Evolutionary conservation across 2,329 filamentous ascomycete species (phyloP).

Genomic region (Colletotrichum chlorophyti): DNA sequence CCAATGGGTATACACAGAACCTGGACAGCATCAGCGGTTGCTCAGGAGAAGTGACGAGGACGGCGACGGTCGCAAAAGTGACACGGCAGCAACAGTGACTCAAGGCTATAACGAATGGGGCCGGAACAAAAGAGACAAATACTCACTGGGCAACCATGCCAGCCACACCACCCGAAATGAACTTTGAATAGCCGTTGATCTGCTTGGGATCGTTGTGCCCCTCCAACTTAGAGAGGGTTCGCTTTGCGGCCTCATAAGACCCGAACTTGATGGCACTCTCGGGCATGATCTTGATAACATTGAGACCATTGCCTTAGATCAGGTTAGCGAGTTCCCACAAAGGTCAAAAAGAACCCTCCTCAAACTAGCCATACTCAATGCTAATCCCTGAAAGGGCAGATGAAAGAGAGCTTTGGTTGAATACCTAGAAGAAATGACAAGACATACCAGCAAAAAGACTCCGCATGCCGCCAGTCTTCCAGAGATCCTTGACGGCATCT

Average conservation of each 20-base stretch:
- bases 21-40: slow-evolving; percentile 46
- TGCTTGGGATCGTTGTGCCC: slow-evolving; percentile 82
- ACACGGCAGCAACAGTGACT: neutral
- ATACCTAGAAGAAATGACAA: neutral
- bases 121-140: too few species aligned
- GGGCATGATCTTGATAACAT: slow-evolving; percentile 97
- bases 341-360: too few species aligned
- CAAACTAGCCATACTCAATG: too few species aligned
- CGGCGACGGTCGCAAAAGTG: neutral
- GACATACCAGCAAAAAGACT: slow-evolving; percentile 89
- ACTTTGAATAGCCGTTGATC: slow-evolving; percentile 86
- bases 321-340: slow-evolving; percentile 9
- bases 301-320: slow-evolving; percentile 80
- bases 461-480: slow-evolving; percentile 82
- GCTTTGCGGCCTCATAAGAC: slow-evolving; percentile 94
- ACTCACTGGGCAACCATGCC: slow-evolving; percentile 91
- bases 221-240: slow-evolving; percentile 83
- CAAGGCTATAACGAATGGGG: neutral
- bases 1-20: slow-evolving; percentile 92
- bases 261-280: slow-evolving; percentile 99
- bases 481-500: slow-evolving; percentile 78
- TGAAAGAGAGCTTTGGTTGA: too few species aligned
- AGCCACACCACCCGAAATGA: slow-evolving; percentile 86
- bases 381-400: too few species aligned
- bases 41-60: neutral